phyloP scores from a whole-genome alignment of 2,329 filamentous ascomycete species.

The Colletotrichum lini region DNA sequence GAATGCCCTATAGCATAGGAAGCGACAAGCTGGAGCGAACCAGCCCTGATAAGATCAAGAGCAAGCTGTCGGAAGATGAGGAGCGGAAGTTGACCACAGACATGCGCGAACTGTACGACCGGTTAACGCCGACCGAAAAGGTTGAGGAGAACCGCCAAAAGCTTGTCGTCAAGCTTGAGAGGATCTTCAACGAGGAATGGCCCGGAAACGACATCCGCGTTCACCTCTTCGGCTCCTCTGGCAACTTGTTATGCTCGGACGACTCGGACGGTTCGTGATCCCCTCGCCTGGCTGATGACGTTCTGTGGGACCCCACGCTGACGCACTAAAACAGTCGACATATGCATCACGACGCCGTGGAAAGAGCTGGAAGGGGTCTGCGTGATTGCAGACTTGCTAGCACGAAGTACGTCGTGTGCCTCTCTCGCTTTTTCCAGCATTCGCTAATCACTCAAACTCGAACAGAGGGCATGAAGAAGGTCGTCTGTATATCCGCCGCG shows the following conservation, averaged over 20 bases:
- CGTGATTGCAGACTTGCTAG: slow-evolving; percentile 87
- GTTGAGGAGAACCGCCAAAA: slow-evolving; percentile 82
- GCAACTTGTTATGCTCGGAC: slow-evolving; percentile 93
- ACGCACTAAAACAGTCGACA: slow-evolving; percentile 78
- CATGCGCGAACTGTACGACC: slow-evolving; percentile 87
- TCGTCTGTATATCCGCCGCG: slow-evolving; percentile 93
- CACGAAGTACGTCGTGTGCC: slow-evolving; percentile 76
- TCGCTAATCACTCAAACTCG: slow-evolving; percentile 13
- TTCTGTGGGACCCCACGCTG: slow-evolving; percentile 45
- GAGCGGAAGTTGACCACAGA: slow-evolving; percentile 83
- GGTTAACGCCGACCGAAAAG: slow-evolving; percentile 84
- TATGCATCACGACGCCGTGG: slow-evolving; percentile 95
- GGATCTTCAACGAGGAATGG: slow-evolving; percentile 91
- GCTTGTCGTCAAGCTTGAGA: slow-evolving; percentile 90
- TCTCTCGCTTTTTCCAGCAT: not conserved
- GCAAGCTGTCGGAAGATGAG: slow-evolving; percentile 78
- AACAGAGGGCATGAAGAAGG: slow-evolving; percentile 95
- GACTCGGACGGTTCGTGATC: slow-evolving; percentile 88
- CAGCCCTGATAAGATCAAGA: slow-evolving; percentile 80
- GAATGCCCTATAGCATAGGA: slow-evolving; percentile 94
- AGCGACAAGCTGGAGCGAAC: slow-evolving; percentile 81
- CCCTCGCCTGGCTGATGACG: not conserved
- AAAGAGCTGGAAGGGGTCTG: slow-evolving; percentile 92
- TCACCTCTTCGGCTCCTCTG: slow-evolving; percentile 97
- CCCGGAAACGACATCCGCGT: slow-evolving; percentile 91